These are phyloP conservation scores for Saccharomycopsis guyanensis DNA, from an alignment of 805 yeast genomes.

Conservation along the genomic window DNA sequence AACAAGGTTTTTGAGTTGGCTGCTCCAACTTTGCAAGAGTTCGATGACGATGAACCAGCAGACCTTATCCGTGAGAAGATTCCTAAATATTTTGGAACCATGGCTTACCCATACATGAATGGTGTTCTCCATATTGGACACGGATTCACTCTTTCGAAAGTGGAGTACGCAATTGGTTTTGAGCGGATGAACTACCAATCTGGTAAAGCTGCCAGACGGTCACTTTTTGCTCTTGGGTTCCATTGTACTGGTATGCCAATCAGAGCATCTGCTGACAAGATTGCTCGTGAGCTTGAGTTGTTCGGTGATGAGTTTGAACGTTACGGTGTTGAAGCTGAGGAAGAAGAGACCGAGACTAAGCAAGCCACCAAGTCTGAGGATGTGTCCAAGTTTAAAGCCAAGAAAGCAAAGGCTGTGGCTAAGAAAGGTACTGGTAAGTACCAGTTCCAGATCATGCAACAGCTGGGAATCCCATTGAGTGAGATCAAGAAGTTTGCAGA, in stretches of 20 bases:
- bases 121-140: slow-evolving; percentile 98
- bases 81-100: slow-evolving; percentile 85
- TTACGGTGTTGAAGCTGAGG: slow-evolving; percentile 47
- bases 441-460: slow-evolving; percentile 95
- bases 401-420: slow-evolving; percentile 88
- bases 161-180: slow-evolving; percentile 85
- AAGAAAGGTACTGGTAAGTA: slow-evolving; percentile 90
- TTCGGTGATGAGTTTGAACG: slow-evolving; percentile 73
- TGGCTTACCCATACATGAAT: slow-evolving; percentile 99
- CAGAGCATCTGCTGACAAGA: slow-evolving; percentile 89
- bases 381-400: slow-evolving; percentile 84
- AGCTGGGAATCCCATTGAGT: slow-evolving; percentile 77
- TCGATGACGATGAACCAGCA: slow-evolving; percentile 40
- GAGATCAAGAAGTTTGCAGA: slow-evolving; percentile 87
- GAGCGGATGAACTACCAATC: slow-evolving; percentile 79
- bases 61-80: slow-evolving; percentile 70
- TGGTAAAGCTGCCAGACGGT: slow-evolving; percentile 42
- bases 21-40: slow-evolving; percentile 73
- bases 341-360: slow-evolving; percentile 30
- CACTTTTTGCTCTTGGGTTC: slow-evolving; percentile 93
- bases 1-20: slow-evolving; percentile 80
- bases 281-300: slow-evolving; percentile 83
- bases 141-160: slow-evolving; percentile 88
- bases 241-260: slow-evolving; percentile 99
- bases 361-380: slow-evolving; percentile 49